These are phyloP conservation scores for Ganoderma boninense DNA, from an alignment of 1,284 basidiomycete species.

Conservation along the genomic window DNA sequence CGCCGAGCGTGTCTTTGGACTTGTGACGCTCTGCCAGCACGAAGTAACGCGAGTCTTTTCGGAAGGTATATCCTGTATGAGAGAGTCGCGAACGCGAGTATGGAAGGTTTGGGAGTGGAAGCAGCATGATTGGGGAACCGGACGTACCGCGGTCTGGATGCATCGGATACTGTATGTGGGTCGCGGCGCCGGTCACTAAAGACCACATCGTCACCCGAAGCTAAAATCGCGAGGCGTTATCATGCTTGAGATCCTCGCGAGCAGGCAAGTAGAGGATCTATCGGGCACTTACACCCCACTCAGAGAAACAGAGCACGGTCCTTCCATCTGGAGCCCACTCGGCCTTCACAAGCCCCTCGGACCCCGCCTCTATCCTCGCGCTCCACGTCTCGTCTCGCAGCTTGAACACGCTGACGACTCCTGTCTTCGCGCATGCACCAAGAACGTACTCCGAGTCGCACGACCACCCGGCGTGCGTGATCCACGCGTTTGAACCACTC, in stretches of 20 bases:
- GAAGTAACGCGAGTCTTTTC: conserved; percentile 82
- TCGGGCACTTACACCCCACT: conserved; percentile 78
- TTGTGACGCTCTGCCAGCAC: conserved; percentile 85
- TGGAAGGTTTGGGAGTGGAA: background rate
- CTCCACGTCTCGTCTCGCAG: conserved; percentile 78
- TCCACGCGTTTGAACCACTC: conserved; percentile 42
- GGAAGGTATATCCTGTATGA: conserved; percentile 75
- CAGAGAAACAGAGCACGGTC: conserved; percentile 85
- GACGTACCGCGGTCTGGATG: conserved; percentile 76
- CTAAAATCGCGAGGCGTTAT: conserved; percentile 46
- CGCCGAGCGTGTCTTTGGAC: conserved; percentile 84
- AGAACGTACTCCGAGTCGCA: conserved; percentile 84
- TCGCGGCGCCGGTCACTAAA: conserved; percentile 70
- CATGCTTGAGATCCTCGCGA: background rate
- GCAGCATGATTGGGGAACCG: background rate
- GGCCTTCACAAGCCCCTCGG: conserved; percentile 84
- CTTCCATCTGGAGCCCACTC: conserved; percentile 89
- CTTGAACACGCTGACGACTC: conserved; percentile 75
- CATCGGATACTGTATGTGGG: conserved; percentile 81
- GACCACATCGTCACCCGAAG: conserved; percentile 86
- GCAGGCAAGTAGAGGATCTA: background rate
- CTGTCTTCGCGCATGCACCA: conserved; percentile 72
- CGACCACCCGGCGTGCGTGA: conserved; percentile 85
- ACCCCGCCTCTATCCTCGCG: conserved; percentile 76
- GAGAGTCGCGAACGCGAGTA: background rate